Percentiles rank a stretch among this genome's conserved stretches.
phyloP scores from a whole-genome alignment of 345 rosid genomes.

The Eucalyptus shirleyi region DNA sequence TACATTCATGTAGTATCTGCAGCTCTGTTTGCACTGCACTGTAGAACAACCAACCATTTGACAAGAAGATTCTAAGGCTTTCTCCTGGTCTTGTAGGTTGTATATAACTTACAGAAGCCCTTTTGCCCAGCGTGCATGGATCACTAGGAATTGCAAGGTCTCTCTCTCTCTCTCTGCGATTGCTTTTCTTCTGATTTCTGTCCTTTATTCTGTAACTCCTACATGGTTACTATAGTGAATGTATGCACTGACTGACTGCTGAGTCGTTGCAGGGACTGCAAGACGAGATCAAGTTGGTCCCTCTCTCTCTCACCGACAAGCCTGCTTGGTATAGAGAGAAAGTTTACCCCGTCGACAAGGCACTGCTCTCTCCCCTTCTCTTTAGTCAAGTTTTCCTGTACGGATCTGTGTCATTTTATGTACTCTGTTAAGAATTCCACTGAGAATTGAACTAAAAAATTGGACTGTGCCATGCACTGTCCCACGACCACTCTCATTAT shows the following conservation, averaged over 20 bases:
- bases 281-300: constrained; percentile 68
- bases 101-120: constrained; percentile 56
- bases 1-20: not conserved
- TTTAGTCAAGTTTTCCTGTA: not conserved
- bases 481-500: not conserved
- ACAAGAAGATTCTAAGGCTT: not conserved
- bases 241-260: not conserved
- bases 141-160: constrained; percentile 78
- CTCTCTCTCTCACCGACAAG: constrained; percentile 56
- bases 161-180: not conserved
- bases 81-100: constrained; percentile 26
- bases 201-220: not conserved
- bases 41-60: not conserved
- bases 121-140: constrained; percentile 83
- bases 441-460: not conserved
- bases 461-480: not conserved
- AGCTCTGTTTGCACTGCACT: not conserved
- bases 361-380: not conserved
- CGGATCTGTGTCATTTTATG: not conserved
- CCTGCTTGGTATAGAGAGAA: constrained; percentile 95
- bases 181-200: not conserved
- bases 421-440: not conserved
- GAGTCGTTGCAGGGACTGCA: constrained; percentile 51
- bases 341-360: constrained; percentile 66
- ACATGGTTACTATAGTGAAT: not conserved